phyloP scores from a whole-genome alignment of 129 eudicot species.

The Helianthus tuberosus region DNA sequence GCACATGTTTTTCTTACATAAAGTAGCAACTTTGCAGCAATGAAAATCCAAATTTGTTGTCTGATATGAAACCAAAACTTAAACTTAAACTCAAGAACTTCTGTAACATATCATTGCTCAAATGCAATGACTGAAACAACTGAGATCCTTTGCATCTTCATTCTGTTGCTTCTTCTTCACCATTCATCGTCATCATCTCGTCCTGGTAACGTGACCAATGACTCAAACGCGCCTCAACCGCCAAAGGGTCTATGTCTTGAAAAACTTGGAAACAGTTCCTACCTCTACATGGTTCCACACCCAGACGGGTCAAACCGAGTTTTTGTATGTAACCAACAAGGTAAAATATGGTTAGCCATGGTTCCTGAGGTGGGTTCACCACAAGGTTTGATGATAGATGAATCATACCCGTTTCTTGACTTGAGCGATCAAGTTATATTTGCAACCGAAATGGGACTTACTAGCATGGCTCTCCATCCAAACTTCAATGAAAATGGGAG shows the following conservation, averaged over 20 bases:
- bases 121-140: conserved; percentile 26
- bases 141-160: conserved; percentile 24
- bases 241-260: conserved; percentile 38
- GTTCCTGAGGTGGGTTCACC: conserved; percentile 41
- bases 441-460: conserved; percentile 46
- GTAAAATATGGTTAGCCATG: conserved; percentile 45
- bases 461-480: conserved; percentile 56
- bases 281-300: conserved; percentile 38
- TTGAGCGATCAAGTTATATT: conserved; percentile 44
- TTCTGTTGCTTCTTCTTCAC: conserved; percentile 23
- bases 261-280: conserved; percentile 40
- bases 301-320: conserved; percentile 47
- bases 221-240: conserved; percentile 16
- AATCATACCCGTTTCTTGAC: conserved; percentile 34
- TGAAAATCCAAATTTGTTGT: conserved; percentile 5
- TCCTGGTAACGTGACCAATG: conserved; percentile 13
- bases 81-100: conserved; percentile 6
- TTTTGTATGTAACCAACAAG: conserved; percentile 45
- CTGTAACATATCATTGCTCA: conserved; percentile 16
- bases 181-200: conserved; percentile 22
- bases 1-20: neutral
- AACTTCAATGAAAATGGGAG: conserved; percentile 45
- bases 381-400: conserved; percentile 26
- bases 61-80: conserved; percentile 12
- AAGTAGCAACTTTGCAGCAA: conserved; percentile 6